phyloP scores from a whole-genome alignment of 495 filamentous ascomycete species.

The Viridothelium virens region DNA sequence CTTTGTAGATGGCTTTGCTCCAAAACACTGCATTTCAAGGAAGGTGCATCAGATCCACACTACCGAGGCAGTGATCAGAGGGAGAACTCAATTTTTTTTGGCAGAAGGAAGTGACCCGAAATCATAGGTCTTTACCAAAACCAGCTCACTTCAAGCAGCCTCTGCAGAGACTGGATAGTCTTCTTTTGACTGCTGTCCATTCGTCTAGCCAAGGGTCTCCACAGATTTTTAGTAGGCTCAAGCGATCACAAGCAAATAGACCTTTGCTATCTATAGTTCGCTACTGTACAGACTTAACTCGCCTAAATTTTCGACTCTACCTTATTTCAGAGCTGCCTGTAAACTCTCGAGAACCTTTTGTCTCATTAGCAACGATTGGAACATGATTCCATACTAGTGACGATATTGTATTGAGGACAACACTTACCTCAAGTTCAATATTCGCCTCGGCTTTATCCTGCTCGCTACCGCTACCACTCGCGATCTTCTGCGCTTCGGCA shows the following conservation, averaged over 20 bases:
- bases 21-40: background rate
- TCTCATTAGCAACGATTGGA: conserved; percentile 4
- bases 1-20: background rate
- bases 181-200: too few species aligned
- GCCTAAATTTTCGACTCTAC: background rate
- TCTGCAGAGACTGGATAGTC: too few species aligned
- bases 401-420: background rate
- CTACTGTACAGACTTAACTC: conserved; percentile 1
- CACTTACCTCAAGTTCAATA: conserved; percentile 88
- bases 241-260: background rate
- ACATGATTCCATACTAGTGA: too few species aligned
- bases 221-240: background rate
- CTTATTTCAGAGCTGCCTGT: conserved; percentile 40
- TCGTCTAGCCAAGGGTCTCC: too few species aligned
- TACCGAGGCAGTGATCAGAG: too few species aligned
- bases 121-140: too few species aligned
- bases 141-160: too few species aligned
- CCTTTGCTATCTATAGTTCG: background rate
- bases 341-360: conserved; percentile 40
- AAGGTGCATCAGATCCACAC: background rate
- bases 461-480: conserved; percentile 82
- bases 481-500: conserved; percentile 90
- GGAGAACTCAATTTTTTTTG: too few species aligned
- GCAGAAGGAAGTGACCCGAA: too few species aligned
- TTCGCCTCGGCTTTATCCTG: conserved; percentile 97